A percentile compares a stretch with the other conserved stretches of the same genome.
Conservation (phyloP, 2,329 filamentous ascomycete genomes). For the Claviceps fusiformis region DNA sequence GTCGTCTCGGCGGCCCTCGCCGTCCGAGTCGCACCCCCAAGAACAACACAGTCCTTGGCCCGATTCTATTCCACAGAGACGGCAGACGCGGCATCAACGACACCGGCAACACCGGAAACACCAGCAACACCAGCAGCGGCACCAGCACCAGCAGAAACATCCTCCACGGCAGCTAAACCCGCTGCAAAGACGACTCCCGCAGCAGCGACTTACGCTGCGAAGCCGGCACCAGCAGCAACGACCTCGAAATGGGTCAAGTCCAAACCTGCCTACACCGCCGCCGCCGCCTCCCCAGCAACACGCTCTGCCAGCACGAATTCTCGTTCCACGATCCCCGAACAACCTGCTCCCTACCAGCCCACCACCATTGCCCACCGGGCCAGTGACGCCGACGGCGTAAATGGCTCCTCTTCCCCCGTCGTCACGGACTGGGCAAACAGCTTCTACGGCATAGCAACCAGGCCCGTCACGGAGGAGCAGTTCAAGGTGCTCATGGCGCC, state of each 20-base stretch:
- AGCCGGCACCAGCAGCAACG: background rate
- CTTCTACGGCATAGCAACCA: conserved; percentile 63
- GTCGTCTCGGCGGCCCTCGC: conserved; percentile 9
- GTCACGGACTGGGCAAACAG: conserved; percentile 65
- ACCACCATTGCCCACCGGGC: conserved; percentile 8
- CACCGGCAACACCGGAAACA: background rate
- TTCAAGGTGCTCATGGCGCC: conserved; percentile 54
- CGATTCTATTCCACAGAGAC: conserved; percentile 14
- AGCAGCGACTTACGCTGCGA: background rate
- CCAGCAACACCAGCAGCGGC: background rate
- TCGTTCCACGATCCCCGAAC: background rate
- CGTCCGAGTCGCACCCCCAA: conserved; percentile 6
- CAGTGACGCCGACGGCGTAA: background rate
- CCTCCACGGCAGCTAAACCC: no score
- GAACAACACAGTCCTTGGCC: conserved; percentile 4
- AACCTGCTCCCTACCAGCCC: conserved; percentile 7
- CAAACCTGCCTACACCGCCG: background rate
- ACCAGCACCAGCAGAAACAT: no score
- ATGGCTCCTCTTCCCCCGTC: background rate
- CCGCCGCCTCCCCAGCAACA: background rate
- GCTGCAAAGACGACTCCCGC: no score
- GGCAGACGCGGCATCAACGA: background rate
- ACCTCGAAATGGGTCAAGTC: conserved; percentile 1
- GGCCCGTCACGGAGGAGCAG: conserved; percentile 58
- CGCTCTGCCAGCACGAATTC: background rate